Conservation (phyloP, 2,329 filamentous ascomycete genomes). For the Kalmusia sp. region DNA sequence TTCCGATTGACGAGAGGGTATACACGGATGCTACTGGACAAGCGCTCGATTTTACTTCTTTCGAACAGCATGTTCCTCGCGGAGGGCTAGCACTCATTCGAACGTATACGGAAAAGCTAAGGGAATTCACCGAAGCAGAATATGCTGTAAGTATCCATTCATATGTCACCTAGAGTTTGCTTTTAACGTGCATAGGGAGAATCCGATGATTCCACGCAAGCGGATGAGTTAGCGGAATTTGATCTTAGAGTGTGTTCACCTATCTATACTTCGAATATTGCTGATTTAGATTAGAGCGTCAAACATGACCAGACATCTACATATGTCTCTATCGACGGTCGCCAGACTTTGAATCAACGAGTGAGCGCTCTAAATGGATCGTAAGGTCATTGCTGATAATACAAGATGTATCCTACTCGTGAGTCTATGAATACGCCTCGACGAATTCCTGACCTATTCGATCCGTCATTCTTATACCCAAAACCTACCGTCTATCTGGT, state of each 20-base stretch:
- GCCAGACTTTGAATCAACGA: background rate
- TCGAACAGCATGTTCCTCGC: conserved; percentile 27
- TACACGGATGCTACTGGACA: background rate
- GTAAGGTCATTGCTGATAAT: background rate
- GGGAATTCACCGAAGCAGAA: background rate
- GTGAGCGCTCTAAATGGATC: conserved; percentile 1
- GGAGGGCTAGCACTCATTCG: conserved; percentile 31
- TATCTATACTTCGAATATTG: background rate
- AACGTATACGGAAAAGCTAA: conserved; percentile 25
- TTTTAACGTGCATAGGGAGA: background rate
- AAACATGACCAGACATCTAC: background rate
- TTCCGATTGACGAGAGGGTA: background rate
- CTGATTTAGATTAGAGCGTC: conserved; percentile 3
- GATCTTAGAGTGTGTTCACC: conserved; percentile 9
- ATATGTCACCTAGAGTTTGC: background rate
- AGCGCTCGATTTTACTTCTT: background rate
- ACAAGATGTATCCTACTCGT: conserved; percentile 9
- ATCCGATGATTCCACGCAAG: background rate
- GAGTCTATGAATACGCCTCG: background rate
- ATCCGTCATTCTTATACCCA: background rate
- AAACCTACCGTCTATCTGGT: conserved; percentile 3
- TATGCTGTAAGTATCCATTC: background rate
- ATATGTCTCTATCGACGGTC: conserved; percentile 14
- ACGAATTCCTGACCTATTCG: background rate
- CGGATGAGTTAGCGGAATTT: conserved; percentile 7